Evolutionary conservation across 768 basidiomycete species (phyloP), one percentile per base, ranked within the genome.

Genomic region (Leccinum incarnatum): DNA sequence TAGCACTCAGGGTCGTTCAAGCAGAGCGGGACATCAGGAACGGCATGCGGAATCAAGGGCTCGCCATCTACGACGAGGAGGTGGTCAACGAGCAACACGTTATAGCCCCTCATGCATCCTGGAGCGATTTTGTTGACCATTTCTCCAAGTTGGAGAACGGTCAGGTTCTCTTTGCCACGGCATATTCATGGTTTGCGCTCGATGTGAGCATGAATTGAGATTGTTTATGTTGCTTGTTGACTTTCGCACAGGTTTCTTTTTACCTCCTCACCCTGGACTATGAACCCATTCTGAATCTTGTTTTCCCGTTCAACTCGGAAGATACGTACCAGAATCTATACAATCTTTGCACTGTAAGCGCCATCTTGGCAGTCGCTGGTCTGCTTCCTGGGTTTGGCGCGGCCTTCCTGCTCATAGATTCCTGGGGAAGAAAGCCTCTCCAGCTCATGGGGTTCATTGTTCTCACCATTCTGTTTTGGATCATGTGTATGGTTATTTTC

Each of bases 171-270:
- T 69, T 93, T 53, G 92, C 89, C 5, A 79, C 84, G 4, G 70
- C 89, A 0, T 94, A 86, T 70, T 88, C 86, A 2, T 94, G 93
- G 93, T 93, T 94, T 65, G 91, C 90, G 5, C 81, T 93, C 12
- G 91, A 90, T 60, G 86, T 86, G 46, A 53, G 88, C 64, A 75
- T 74, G 2, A 21, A 6, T 17, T 46, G 21, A 45, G 4, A 34
- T 29, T 25, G 6, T 32, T 9, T n/a, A 12, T 40, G 21, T 11
- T 14, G 2, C 8, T 14, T 47, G 14, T 25, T 48, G 21, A 62
- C 42, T 8, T 46, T 37, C 15, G 46, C 61, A 25, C 49, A 88
- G 83, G 83, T 94, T 55, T 89, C 90, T 6, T 93, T 91, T 77
- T 93, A 94, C 73, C 89, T 89, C 49, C 80, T 95, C 32, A 87